A percentile compares a stretch with the other conserved stretches of the same genome.
Conservation (phyloP, 2,329 filamentous ascomycete species). For the Aspergillus intermedius region DNA sequence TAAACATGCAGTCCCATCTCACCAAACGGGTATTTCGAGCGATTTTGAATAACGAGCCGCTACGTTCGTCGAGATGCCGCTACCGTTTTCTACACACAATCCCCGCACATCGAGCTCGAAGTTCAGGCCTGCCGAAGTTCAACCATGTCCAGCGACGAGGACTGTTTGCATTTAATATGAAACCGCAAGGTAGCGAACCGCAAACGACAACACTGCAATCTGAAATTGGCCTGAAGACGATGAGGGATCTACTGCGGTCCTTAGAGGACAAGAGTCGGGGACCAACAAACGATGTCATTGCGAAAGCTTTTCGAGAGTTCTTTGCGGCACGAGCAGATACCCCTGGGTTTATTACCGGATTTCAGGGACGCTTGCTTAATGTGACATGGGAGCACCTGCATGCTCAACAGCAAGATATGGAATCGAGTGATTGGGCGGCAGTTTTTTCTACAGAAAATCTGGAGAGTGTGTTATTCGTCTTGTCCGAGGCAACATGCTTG, state of each 20-base stretch:
- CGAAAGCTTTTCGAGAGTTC: conserved; percentile 59
- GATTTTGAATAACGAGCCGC: conserved; percentile 40
- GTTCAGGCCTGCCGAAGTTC: conserved; percentile 19
- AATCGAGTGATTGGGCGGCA: conserved; percentile 25
- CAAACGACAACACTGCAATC: conserved; percentile 54
- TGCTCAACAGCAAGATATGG: conserved; percentile 25
- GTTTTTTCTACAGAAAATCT: conserved; percentile 36
- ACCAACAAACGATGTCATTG: conserved; percentile 57
- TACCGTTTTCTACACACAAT: conserved; percentile 26
- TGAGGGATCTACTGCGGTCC: conserved; percentile 62
- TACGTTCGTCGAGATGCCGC: conserved; percentile 33
- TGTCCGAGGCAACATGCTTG: conserved; percentile 29
- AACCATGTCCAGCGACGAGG: conserved; percentile 32
- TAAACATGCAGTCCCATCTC: conserved; percentile 39
- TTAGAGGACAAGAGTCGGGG: conserved; percentile 58
- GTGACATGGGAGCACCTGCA: conserved; percentile 58
- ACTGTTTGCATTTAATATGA: conserved; percentile 27
- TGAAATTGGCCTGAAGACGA: conserved; percentile 56
- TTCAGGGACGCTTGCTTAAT: conserved; percentile 56
- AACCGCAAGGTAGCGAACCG: conserved; percentile 43
- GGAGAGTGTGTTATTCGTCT: conserved; percentile 34
- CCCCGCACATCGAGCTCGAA: conserved; percentile 24
- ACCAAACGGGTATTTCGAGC: conserved; percentile 40
- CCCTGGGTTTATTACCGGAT: conserved; percentile 54
- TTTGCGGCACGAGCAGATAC: conserved; percentile 50